A percentile compares a stretch with the other conserved stretches of the same genome.
Conservation (phyloP, 2,329 filamentous ascomycete genomes). For the Ceratocystis eucalypticola region DNA sequence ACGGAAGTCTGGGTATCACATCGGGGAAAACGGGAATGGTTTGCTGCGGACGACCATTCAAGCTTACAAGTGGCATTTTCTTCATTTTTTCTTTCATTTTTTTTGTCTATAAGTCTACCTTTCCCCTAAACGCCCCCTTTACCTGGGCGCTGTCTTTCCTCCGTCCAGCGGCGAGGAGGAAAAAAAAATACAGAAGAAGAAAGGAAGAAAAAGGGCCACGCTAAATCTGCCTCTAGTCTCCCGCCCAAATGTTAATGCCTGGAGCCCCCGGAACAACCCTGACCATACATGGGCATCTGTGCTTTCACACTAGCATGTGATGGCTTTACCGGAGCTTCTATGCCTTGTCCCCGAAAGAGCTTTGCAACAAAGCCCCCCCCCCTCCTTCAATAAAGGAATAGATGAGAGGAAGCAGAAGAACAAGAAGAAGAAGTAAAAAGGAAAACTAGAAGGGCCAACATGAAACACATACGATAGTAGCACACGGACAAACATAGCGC, state of each 20-base stretch:
- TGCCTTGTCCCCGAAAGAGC: neutral
- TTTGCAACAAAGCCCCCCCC: neutral
- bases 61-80: neutral
- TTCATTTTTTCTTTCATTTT: neutral
- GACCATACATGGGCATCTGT: neutral
- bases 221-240: neutral
- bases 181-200: neutral
- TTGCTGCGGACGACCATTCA: too few relatives aligned
- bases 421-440: neutral
- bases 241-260: neutral
- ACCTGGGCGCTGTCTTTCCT: neutral
- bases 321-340: constrained; percentile 1
- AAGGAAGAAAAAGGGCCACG: neutral
- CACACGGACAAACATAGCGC: constrained; percentile 1
- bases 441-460: neutral
- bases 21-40: neutral
- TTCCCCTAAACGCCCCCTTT: neutral
- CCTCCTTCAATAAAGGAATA: neutral
- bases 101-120: too few relatives aligned
- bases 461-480: constrained; percentile 6
- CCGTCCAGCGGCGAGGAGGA: neutral
- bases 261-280: neutral
- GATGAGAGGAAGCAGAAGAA: too few relatives aligned
- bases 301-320: constrained; percentile 4
- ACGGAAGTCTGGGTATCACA: neutral